Evolutionary conservation across 2,329 filamentous ascomycete genomes (phyloP), one percentile per base, ranked within the genome.

Genomic region (Blastomyces silverae): DNA sequence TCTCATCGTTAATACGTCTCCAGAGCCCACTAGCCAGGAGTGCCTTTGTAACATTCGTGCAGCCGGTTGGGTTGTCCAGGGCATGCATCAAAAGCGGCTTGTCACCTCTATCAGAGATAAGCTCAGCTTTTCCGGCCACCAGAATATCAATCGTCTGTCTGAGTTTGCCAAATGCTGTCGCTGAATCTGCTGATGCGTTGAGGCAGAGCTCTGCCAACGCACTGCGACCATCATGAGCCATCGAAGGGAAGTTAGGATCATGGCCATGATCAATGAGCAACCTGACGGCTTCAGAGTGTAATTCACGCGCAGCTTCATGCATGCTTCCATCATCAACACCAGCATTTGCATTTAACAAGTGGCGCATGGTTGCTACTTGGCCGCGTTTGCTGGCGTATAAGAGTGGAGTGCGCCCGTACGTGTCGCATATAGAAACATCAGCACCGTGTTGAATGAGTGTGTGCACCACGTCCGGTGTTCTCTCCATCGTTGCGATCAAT

Each of bases 21-120:
- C 86, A 89, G 76, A 88, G 81, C 55, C 83, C 85, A 0, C 83
- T 84, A 69, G 86, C 86, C 8, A 89, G 78, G 0, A 89, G 79
- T 0, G 83, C 80, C 53, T 82, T 81, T 0, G 84, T 84, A 6
- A 85, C 84, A 0, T 79, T 75, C 2, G 87, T 66, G 0, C 86
- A 80, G 53, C 86, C 82, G 8, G 75, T 69, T 0, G 84, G 82
- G 64, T 87, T 83, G 31, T 71, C 67, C 50, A 89, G 80, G 4
- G 86, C 86, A 1, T 88, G 80, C 15, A 86, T 76, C 11, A 89
- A 75, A 8, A 84, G 74, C 0, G 86, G 85, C 69, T 86, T 88
- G 15, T 83, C 83, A 22, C 65, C 63, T 37, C 59, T 65, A 2
- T 66, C 42, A 25, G 56, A 58, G 17, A 59, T 62, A 37, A 69